phyloP scores from a whole-genome alignment of 257 asterid genomes.

The Hygrophila difformis region DNA sequence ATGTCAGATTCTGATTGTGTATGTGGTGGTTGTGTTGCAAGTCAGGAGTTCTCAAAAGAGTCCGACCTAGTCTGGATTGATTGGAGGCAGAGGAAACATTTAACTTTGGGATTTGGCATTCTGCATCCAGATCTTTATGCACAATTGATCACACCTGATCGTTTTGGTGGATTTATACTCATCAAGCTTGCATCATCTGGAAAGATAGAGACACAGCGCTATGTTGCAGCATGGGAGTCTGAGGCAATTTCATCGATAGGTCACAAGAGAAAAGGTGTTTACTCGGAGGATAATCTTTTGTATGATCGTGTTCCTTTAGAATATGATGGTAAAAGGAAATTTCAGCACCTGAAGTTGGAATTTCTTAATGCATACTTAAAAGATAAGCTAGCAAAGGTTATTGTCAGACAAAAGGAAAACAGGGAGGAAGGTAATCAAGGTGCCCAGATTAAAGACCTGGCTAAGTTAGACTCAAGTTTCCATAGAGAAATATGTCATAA shows the following conservation, averaged over 20 bases:
- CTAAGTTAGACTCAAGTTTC: slow-evolving; percentile 13
- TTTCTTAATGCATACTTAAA: slow-evolving; percentile 43
- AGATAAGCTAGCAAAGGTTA: slow-evolving; percentile 28
- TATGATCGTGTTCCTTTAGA: slow-evolving; percentile 24
- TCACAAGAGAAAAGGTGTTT: slow-evolving; percentile 29
- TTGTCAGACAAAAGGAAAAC: slow-evolving; percentile 26
- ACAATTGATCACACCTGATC: slow-evolving; percentile 22
- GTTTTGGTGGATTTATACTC: slow-evolving; percentile 45
- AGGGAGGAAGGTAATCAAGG: slow-evolving; percentile 15
- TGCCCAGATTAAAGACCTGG: slow-evolving; percentile 15
- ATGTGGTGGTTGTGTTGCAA: slow-evolving; percentile 54
- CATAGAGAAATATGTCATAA: slow-evolving; percentile 34
- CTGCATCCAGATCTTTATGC: slow-evolving; percentile 22
- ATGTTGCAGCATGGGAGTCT: slow-evolving; percentile 38
- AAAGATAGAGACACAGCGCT: slow-evolving; percentile 63
- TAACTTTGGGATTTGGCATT: slow-evolving; percentile 49
- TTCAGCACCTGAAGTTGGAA: slow-evolving; percentile 30
- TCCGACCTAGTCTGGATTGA: slow-evolving; percentile 63
- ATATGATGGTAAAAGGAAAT: slow-evolving; percentile 24
- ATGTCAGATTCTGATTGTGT: slow-evolving; percentile 40
- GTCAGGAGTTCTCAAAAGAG: slow-evolving; percentile 36
- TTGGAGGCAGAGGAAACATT: slow-evolving; percentile 69
- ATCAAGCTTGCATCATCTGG: slow-evolving; percentile 64
- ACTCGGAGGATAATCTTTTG: slow-evolving; percentile 32
- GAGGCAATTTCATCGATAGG: slow-evolving; percentile 19